Evolutionary conservation across 108 stramenopile genomes (phyloP), one percentile per base, ranked within the genome.

Genomic region (Conticribra weissflogii): DNA sequence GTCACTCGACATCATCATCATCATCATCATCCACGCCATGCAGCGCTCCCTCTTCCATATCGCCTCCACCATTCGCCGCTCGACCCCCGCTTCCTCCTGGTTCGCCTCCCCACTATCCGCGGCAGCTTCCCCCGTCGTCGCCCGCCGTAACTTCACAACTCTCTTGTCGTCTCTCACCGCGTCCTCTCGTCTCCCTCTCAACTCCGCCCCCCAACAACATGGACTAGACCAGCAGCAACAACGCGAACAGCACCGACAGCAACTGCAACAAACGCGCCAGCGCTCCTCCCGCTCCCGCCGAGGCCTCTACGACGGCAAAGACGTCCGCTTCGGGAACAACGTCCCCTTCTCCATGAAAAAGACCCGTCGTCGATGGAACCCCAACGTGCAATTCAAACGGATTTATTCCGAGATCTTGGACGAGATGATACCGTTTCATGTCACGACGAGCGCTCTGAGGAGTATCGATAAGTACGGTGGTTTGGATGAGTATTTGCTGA

Each of bases 401-500:
- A 74, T 95, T 0, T 95, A 94, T 66, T 87, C 87, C 19, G 93
- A 91, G 66, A 72, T 85, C 15, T 54, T 94, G 54, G 88, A 94
- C 54, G 93, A 91, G 76, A 88, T 88, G 90, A 68, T 95, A 22
- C 81, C 59, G 23, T 96, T 96, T 66, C 87, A 92, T 71, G 28
- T 96, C 30, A 96, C 95, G 47, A 70, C 95, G 7, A 60, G 74
- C 17, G 81, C 95, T 1, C 63, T 96, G 32, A 79, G 92, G 1
- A 80, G 73, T 25, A 96, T 96, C 60, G 95, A 96, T 78, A 90
- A 87, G 70, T 69, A 59, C 5, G 95, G 95, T 0, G 92, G 92
- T 45, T 71, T 96, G 72, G 95, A 96, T 66, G 78, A 87, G 51
- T 96, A 96, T 68, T 67, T 96, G 7, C 50, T 96, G 58, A 82